phyloP scores from a whole-genome alignment of 306 rosid genomes.

The Corylus americana region DNA sequence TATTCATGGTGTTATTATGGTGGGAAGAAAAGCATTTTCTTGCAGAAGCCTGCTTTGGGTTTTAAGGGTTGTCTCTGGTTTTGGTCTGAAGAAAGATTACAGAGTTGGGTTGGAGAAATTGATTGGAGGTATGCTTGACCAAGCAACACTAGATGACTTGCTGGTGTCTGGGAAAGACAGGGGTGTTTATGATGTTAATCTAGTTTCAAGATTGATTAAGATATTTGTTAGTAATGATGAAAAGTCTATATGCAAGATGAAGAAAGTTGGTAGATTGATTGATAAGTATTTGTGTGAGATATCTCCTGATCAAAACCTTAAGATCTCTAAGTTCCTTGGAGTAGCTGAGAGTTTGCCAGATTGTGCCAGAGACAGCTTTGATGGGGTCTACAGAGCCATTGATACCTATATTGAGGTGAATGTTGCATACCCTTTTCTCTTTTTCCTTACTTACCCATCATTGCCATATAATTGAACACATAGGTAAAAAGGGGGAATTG shows the following conservation, averaged over 20 bases:
- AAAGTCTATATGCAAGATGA: constrained; percentile 45
- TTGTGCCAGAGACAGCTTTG: constrained; percentile 63
- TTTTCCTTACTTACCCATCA: background rate
- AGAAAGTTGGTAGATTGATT: constrained; percentile 58
- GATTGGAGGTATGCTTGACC: constrained; percentile 66
- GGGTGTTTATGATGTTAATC: constrained; percentile 65
- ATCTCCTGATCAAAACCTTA: constrained; percentile 71
- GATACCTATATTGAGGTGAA: constrained; percentile 77
- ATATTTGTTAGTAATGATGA: constrained; percentile 46
- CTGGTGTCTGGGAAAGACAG: constrained; percentile 51
- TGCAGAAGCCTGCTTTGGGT: constrained; percentile 72
- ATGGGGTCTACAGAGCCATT: constrained; percentile 74
- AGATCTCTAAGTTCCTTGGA: constrained; percentile 64
- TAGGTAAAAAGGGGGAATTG: background rate
- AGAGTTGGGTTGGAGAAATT: constrained; percentile 59
- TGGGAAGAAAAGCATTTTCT: constrained; percentile 52
- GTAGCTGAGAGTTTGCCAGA: constrained; percentile 72
- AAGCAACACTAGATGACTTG: constrained; percentile 73
- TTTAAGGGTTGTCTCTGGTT: constrained; percentile 53
- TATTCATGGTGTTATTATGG: constrained; percentile 49
- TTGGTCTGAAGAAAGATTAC: constrained; percentile 49
- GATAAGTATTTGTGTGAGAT: constrained; percentile 72
- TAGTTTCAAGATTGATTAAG: constrained; percentile 61
- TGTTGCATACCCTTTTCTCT: constrained; percentile 1
- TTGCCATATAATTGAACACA: constrained; percentile 4